phyloP scores from a whole-genome alignment of 2,329 filamentous ascomycete genomes.

The Neofusicoccum sp. region DNA sequence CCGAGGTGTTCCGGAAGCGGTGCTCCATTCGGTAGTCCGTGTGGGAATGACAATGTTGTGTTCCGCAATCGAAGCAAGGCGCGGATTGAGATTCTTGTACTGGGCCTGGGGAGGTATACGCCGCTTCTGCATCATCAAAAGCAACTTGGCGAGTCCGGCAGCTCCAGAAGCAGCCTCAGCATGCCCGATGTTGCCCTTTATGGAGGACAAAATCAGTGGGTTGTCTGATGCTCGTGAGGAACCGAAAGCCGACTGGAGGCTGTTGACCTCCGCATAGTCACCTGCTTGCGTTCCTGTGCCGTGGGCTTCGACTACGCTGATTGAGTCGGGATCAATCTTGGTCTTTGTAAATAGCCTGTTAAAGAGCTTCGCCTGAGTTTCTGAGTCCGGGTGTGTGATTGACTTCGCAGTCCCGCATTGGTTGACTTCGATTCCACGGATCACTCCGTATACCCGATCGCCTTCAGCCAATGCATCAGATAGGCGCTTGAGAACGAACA shows the following conservation, averaged over 20 bases:
- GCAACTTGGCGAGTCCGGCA: conserved; percentile 28
- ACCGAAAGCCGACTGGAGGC: conserved; percentile 6
- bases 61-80: conserved; percentile 15
- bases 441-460: conserved; percentile 45
- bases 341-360: not conserved
- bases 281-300: conserved; percentile 61
- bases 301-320: conserved; percentile 33
- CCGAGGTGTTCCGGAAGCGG: conserved; percentile 11
- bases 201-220: conserved; percentile 19
- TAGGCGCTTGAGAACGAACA: conserved; percentile 50
- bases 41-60: conserved; percentile 23
- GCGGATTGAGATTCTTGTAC: conserved; percentile 20
- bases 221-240: not conserved
- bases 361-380: conserved; percentile 16
- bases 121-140: conserved; percentile 24
- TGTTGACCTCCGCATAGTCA: conserved; percentile 29
- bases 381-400: conserved; percentile 20
- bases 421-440: conserved; percentile 23
- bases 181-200: conserved; percentile 33
- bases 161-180: conserved; percentile 31
- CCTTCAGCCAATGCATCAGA: conserved; percentile 51
- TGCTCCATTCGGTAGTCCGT: conserved; percentile 18
- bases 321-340: not conserved
- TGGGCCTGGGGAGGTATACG: conserved; percentile 25
- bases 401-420: conserved; percentile 10